These are phyloP conservation scores for Lophium mytilinum DNA, from an alignment of 495 filamentous ascomycete species.

Conservation along the genomic window DNA sequence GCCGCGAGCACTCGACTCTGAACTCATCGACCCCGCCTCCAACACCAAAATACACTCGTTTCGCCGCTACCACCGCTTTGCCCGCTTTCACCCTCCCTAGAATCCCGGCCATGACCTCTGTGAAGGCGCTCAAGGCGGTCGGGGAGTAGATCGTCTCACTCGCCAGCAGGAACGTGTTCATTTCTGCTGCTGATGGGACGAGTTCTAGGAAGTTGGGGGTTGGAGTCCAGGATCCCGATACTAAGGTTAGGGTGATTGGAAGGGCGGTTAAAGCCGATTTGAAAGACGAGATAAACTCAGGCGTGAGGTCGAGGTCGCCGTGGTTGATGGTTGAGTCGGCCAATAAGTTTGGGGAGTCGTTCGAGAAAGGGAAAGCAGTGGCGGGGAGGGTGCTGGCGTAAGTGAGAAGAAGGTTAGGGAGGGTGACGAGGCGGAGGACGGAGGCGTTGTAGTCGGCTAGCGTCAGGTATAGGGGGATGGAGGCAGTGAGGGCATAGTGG, in stretches of 20 bases:
- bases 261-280: conserved; percentile 45
- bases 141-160: conserved; percentile 96
- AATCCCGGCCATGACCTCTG: conserved; percentile 58
- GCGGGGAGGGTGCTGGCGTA: conserved; percentile 53
- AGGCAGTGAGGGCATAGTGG: conserved; percentile 51
- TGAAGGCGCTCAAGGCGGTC: conserved; percentile 61
- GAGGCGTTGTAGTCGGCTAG: conserved; percentile 85
- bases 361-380: conserved; percentile 10
- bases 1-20: conserved; percentile 49
- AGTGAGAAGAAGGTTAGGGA: conserved; percentile 79
- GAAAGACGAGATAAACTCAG: conserved; percentile 55
- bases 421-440: conserved; percentile 76
- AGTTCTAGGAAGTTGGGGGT: conserved; percentile 20
- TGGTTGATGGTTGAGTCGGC: conserved; percentile 30
- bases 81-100: conserved; percentile 48
- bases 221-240: conserved; percentile 77
- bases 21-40: conserved; percentile 91
- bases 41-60: conserved; percentile 93
- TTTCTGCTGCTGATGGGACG: conserved; percentile 19
- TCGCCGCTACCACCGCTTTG: conserved; percentile 76
- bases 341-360: conserved; percentile 18
- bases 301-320: conserved; percentile 68
- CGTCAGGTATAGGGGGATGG: conserved; percentile 49
- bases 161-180: conserved; percentile 57
- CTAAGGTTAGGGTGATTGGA: conserved; percentile 57